Percentiles rank a stretch among this genome's conserved stretches.
Evolutionary conservation across 2,329 filamentous ascomycete species (phyloP).

Genomic region (Trichoderma hamatum): DNA sequence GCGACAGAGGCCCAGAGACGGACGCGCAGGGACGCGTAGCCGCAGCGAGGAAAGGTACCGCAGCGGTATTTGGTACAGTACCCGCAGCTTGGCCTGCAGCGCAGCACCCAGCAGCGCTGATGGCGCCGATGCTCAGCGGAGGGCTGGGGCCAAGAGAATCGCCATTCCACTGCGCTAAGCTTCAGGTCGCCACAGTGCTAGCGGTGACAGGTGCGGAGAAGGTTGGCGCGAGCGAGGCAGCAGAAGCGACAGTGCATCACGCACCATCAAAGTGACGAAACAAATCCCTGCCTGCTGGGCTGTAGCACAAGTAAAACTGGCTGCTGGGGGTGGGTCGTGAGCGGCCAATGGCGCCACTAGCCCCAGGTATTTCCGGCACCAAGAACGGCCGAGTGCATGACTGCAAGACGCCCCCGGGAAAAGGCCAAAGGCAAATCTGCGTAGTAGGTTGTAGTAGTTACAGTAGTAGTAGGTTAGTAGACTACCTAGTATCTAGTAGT

Average conservation of each 20-base stretch:
- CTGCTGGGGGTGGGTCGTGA: background rate
- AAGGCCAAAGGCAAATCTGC: background rate
- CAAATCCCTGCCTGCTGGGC: conserved; percentile 7
- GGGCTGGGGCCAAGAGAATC: background rate
- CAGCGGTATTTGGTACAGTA: conserved; percentile 19
- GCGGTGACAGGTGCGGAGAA: background rate
- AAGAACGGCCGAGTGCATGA: conserved; percentile 16
- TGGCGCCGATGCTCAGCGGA: conserved; percentile 11
- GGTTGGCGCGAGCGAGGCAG: background rate
- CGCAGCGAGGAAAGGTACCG: background rate
- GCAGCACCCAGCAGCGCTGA: conserved; percentile 5
- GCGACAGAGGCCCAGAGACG: background rate
- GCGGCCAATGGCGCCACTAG: conserved; percentile 5
- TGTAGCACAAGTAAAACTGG: background rate
- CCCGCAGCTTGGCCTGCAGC: conserved; percentile 20
- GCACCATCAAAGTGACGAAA: conserved; percentile 3
- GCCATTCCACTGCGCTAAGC: background rate
- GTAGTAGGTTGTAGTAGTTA: too few relatives aligned
- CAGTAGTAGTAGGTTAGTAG: too few relatives aligned
- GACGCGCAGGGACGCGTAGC: background rate
- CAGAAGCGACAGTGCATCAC: background rate
- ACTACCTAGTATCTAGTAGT: too few relatives aligned
- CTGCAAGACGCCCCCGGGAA: background rate
- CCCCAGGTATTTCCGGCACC: conserved; percentile 3
- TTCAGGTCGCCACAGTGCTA: conserved; percentile 11